Evolutionary conservation across 2,329 filamentous ascomycete species (phyloP).

Genomic region (Pseudonectria buxi): DNA sequence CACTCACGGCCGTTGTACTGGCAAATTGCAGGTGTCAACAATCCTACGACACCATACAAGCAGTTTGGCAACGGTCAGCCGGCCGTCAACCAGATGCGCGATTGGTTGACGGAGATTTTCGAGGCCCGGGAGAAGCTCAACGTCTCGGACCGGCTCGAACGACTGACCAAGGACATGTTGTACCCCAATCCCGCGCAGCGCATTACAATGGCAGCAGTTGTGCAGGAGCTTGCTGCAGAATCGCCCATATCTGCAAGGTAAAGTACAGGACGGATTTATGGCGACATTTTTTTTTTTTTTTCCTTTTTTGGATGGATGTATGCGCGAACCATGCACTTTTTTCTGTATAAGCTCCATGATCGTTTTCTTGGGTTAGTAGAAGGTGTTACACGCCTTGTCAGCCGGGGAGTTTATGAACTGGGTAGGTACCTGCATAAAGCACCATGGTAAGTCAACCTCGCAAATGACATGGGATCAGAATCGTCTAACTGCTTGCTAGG

Average conservation of each 20-base stretch:
- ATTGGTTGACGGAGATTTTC: conserved; percentile 48
- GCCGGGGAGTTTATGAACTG: no score
- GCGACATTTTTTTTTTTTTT: no score
- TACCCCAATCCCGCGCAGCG: conserved; percentile 43
- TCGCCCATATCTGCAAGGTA: conserved; percentile 7
- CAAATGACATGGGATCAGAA: no score
- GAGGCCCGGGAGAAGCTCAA: conserved; percentile 41
- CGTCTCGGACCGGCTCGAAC: conserved; percentile 42
- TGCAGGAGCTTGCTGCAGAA: conserved; percentile 36
- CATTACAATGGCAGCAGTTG: conserved; percentile 47
- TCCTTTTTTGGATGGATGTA: no score
- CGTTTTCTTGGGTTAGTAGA: no score
- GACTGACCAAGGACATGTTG: conserved; percentile 48
- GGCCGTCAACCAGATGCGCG: conserved; percentile 47
- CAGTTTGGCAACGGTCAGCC: conserved; percentile 31
- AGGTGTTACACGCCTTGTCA: no score
- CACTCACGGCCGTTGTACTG: conserved; percentile 49
- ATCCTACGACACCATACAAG: conserved; percentile 24
- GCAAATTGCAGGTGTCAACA: conserved; percentile 51
- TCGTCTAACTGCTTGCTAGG: no score
- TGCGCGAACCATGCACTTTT: no score
- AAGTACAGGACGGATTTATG: conserved; percentile 5
- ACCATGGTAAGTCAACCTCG: no score
- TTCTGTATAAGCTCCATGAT: no score
- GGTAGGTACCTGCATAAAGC: no score